A percentile compares a stretch with the other conserved stretches of the same genome.
Evolutionary conservation across 345 rosid genomes (phyloP).

Genomic region (Citrus hindsii): DNA sequence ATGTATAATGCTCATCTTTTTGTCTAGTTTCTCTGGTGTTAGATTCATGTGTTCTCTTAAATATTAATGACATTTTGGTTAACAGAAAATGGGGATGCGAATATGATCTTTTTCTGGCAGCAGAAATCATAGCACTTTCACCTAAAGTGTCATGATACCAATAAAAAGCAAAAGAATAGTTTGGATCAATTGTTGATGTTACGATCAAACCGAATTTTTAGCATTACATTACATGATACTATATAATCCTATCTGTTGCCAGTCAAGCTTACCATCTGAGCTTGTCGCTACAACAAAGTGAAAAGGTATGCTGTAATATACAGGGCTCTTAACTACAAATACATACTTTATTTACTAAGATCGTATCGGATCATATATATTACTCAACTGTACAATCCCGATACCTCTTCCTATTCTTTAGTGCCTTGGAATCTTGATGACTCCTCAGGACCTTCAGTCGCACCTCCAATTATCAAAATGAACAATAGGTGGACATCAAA

Average conservation of each 20-base stretch:
- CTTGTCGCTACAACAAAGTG: not conserved
- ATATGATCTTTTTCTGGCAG: not conserved
- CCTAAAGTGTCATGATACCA: not conserved
- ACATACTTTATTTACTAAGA: slow-evolving; percentile 20
- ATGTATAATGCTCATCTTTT: not conserved
- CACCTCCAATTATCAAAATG: not conserved
- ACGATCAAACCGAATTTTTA: not conserved
- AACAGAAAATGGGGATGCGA: not conserved
- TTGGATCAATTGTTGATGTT: not conserved
- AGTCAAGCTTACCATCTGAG: not conserved
- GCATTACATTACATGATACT: slow-evolving; percentile 14
- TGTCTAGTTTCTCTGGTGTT: not conserved
- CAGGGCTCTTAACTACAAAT: slow-evolving; percentile 13
- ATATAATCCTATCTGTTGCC: not conserved
- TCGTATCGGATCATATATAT: not conserved
- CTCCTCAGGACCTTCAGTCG: slow-evolving; percentile 6
- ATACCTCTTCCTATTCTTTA: slow-evolving; percentile 8
- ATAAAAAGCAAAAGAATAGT: not conserved
- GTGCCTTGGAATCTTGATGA: not conserved
- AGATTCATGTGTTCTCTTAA: not conserved
- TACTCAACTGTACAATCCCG: slow-evolving; percentile 26
- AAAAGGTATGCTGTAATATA: slow-evolving; percentile 23
- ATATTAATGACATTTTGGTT: not conserved
- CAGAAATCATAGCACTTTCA: not conserved
- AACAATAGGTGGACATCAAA: not conserved